Conservation (phyloP, 176 grass and related monocot species). For the Musa itinerans region DNA sequence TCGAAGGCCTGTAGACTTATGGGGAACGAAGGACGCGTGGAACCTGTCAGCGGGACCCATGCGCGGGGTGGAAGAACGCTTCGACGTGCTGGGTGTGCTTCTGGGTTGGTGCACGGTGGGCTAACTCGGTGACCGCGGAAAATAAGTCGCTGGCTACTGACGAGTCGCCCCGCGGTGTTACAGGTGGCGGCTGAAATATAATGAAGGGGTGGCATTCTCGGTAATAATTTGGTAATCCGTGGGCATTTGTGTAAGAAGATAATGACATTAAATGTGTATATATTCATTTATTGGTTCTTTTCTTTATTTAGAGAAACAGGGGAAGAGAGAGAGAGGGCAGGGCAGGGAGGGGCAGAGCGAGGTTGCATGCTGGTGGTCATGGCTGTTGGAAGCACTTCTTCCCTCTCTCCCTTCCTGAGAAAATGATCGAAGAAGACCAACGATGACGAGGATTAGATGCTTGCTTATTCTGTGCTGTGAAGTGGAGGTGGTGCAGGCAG, state of each 20-base stretch:
- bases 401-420: neutral
- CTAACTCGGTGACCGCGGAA: too few relatives aligned
- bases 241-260: neutral
- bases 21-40: too few relatives aligned
- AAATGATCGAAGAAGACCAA: neutral
- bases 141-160: neutral
- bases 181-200: neutral
- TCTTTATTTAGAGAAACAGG: neutral
- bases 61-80: neutral
- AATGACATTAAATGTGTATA: neutral
- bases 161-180: neutral
- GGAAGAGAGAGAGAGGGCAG: neutral
- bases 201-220: neutral
- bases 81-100: neutral
- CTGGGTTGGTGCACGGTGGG: neutral
- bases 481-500: neutral
- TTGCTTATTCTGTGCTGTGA: neutral
- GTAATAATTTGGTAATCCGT: neutral
- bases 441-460: neutral
- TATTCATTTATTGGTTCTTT: neutral
- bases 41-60: too few relatives aligned
- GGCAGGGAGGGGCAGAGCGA: neutral
- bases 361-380: conserved; percentile 1
- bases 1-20: too few relatives aligned
- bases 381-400: neutral